Base-by-base conservation (phyloP, 345 rosid genomes). In the Ailanthus altissimus region DNA sequence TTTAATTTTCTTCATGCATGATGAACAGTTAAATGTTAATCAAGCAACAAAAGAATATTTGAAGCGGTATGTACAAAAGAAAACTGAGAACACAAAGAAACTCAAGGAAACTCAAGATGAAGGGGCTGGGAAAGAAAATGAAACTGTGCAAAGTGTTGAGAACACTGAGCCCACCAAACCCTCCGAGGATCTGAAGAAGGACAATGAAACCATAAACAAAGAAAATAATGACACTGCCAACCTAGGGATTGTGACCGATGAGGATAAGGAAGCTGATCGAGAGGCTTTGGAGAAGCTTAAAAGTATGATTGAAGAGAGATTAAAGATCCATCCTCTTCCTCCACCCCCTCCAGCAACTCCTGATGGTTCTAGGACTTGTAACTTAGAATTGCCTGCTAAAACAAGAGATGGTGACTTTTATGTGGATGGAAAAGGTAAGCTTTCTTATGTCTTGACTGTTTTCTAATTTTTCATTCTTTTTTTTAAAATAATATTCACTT, bases 11-110 rank as follows among this genome's bases (percentile, higher is more conserved):
- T 72, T 65, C 65, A 56, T 81, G 26, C 5, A 60, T 82, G 47
- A 11, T 73, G 42, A 58, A 71, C 85, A 94, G 99, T 84, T 96
- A 66, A 96, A 96, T 80, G 93, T 92, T 82, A 88, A 88, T 83
- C 92, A 92, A 86, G 98, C 97, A 74, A 96, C 99, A 59, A 90
- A 82, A 82, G 94, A 91, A 66, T 96, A 92, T 85, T 83, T 96
- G 76, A 86, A 85, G 84, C 86, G 89, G 25, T 93, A 89, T 84
- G 98, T 96, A 65, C 88, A 87, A 77, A 96, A 86, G 88, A 91
- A 92, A 86, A 86, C 86, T 43, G 97, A 91, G 83, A 85, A 85
- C 63, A 82, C 85, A 6, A 91, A 91, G 84, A 90, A 92, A 80
- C 77, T 85, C 54, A 89, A 86, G 77, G 94, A 86, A 74, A 82